Evolutionary conservation across 768 basidiomycete genomes (phyloP).

Genomic region (Cyclocybe aegerita): DNA sequence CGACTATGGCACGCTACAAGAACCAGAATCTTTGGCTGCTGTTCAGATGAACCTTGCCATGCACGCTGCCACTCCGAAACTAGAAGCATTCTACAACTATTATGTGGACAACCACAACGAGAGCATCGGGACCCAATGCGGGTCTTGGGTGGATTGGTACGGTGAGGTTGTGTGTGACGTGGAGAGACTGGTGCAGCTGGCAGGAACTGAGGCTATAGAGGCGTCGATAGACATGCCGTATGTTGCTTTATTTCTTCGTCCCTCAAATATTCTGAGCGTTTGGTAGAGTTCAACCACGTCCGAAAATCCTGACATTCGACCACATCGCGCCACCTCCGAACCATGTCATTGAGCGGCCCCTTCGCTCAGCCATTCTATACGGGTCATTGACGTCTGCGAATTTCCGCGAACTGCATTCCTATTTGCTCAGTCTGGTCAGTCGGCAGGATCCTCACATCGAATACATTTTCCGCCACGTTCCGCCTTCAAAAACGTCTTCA

Average conservation of each 20-base stretch:
- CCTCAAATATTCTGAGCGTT: background rate
- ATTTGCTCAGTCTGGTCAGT: conserved; percentile 53
- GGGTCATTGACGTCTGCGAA: conserved; percentile 62
- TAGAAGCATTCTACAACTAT: conserved; percentile 82
- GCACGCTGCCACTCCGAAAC: conserved; percentile 75
- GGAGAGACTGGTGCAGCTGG: conserved; percentile 54
- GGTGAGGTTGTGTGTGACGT: conserved; percentile 70
- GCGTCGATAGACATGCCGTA: conserved; percentile 28
- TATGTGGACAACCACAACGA: conserved; percentile 44
- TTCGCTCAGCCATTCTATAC: conserved; percentile 76
- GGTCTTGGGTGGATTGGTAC: conserved; percentile 86
- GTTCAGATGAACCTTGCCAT: conserved; percentile 76
- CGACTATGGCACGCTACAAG: conserved; percentile 44
- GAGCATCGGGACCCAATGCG: conserved; percentile 41
- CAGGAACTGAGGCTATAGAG: conserved; percentile 49
- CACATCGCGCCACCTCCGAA: conserved; percentile 61
- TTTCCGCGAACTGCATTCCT: conserved; percentile 69
- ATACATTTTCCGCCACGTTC: conserved; percentile 76
- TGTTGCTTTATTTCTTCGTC: conserved; percentile 10
- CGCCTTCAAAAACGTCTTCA: conserved; percentile 29
- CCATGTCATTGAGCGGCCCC: conserved; percentile 43
- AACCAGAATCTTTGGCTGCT: conserved; percentile 48
- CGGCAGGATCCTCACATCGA: conserved; percentile 49
- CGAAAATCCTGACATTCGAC: conserved; percentile 71
- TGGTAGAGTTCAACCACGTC: conserved; percentile 32